These are phyloP conservation scores for Venturia oleaginea DNA, from an alignment of 2,329 filamentous ascomycete species.

Conservation along the genomic window DNA sequence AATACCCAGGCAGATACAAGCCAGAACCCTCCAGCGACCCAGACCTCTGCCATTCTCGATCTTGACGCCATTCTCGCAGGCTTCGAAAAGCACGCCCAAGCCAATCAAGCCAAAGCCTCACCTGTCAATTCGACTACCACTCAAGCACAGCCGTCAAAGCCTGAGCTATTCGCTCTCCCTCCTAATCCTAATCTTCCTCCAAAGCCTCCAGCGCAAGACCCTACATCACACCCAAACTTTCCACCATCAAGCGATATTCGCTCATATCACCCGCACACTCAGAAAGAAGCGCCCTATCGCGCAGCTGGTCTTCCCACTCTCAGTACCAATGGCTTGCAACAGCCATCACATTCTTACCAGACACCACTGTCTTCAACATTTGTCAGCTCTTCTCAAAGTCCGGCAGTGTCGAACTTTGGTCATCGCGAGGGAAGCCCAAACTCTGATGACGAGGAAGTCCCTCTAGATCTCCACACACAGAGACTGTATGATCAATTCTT, in stretches of 20 bases:
- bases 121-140: slow-evolving; percentile 10
- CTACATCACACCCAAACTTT: slow-evolving; percentile 39
- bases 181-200: slow-evolving; percentile 33
- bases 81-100: background rate
- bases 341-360: slow-evolving; percentile 11
- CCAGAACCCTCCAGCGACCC: background rate
- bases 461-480: slow-evolving; percentile 51
- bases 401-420: slow-evolving; percentile 21
- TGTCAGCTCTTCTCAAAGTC: slow-evolving; percentile 21
- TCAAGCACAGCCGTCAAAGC: slow-evolving; percentile 10
- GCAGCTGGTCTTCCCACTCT: slow-evolving; percentile 11
- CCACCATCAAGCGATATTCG: slow-evolving; percentile 39
- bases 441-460: slow-evolving; percentile 35
- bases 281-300: slow-evolving; percentile 28
- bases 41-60: background rate
- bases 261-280: slow-evolving; percentile 41
- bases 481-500: slow-evolving; percentile 64
- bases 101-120: background rate
- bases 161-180: slow-evolving; percentile 14
- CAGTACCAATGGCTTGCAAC: slow-evolving; percentile 9
- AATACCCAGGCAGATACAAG: slow-evolving; percentile 1
- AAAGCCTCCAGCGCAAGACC: slow-evolving; percentile 40
- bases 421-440: slow-evolving; percentile 16
- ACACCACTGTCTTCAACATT: slow-evolving; percentile 15
- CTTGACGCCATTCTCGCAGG: slow-evolving; percentile 8